Evolutionary conservation across 106 monocot genomes (phyloP), one percentile per base, ranked within the genome.

Genomic region (Xerophyta viscosa): DNA sequence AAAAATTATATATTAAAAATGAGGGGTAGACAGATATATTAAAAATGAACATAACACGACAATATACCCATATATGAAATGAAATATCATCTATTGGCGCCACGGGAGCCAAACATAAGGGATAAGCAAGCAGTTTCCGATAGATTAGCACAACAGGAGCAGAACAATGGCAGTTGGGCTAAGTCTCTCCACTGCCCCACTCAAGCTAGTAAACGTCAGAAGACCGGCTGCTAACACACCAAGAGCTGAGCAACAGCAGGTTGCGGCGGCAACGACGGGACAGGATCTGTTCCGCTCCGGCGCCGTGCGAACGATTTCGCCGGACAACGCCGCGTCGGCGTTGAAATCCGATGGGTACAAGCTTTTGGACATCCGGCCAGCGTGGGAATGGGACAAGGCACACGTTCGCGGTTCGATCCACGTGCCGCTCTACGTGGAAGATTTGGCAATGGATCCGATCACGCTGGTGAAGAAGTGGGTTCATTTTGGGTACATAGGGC

Each of bases 401-500:
- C 56, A 67, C 26, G 70, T 96, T 12, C 27, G 36, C 0, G 83
- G 63, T 7, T 74, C 94, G 9, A 23, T 84, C 23, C 94, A 96
- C 50, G 84, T 88, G 0, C 76, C 94, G 14, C 73, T 96, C 57
- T 96, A 84, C 62, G 81, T 88, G 7, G 94, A 74, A 41, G 94
- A 96, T 59, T 67, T 56, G 13, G 81, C 65, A 65, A 20, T 29
- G 27, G 66, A 75, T 22, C 88, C 75, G 7, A 13, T 96, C 28
- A 81, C 88, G 20, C 58, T 88, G 52, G 56, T 96, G 24, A 88
- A 88, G 71, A 88, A 85, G 64, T 96, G 66, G 72, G 73, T 96
- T 19, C 94, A 96, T 56, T 88, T 96, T 45, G 88, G 88, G 25
- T 96, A 88, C 67, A 74, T 89, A 27, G 88, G 88, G 2, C 66